phyloP scores from a whole-genome alignment of 257 asterid genomes.

The Gardenia jasminoides region DNA sequence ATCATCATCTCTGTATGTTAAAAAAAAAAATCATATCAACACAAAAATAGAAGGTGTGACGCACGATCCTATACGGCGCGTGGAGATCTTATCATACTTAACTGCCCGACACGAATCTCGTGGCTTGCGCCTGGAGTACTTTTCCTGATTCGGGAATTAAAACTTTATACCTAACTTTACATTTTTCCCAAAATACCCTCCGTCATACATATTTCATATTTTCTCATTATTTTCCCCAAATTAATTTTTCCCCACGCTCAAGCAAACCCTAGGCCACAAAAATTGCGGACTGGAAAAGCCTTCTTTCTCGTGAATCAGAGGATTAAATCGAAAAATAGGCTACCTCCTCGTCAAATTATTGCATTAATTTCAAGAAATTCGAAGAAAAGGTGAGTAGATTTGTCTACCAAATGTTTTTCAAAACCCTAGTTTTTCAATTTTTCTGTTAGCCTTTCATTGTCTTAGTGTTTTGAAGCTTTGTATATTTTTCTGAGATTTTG shows the following conservation, averaged over 20 bases:
- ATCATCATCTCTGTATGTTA: too few relatives aligned
- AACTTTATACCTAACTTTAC: constrained; percentile 25
- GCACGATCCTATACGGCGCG: background rate
- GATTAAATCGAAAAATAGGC: constrained; percentile 32
- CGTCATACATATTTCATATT: constrained; percentile 22
- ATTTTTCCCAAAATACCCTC: constrained; percentile 44
- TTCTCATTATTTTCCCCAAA: constrained; percentile 24
- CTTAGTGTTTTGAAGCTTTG: constrained; percentile 17
- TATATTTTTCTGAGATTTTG: constrained; percentile 18
- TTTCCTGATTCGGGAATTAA: constrained; percentile 29
- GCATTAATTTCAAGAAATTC: constrained; percentile 32
- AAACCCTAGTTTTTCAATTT: constrained; percentile 13
- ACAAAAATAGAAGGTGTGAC: background rate
- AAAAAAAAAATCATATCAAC: too few relatives aligned
- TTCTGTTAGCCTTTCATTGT: constrained; percentile 26
- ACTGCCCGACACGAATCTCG: constrained; percentile 32
- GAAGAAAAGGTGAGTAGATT: constrained; percentile 40
- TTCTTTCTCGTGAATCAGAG: constrained; percentile 21
- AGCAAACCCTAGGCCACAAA: constrained; percentile 52
- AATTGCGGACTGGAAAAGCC: constrained; percentile 29
- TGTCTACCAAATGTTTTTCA: constrained; percentile 1
- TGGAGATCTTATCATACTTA: background rate
- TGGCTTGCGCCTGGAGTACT: constrained; percentile 36
- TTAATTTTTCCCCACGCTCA: constrained; percentile 33
- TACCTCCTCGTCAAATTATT: constrained; percentile 22